Evolutionary conservation across 805 yeast species (phyloP), one percentile per base, ranked within the genome.

Genomic region (Starmera amethionina): DNA sequence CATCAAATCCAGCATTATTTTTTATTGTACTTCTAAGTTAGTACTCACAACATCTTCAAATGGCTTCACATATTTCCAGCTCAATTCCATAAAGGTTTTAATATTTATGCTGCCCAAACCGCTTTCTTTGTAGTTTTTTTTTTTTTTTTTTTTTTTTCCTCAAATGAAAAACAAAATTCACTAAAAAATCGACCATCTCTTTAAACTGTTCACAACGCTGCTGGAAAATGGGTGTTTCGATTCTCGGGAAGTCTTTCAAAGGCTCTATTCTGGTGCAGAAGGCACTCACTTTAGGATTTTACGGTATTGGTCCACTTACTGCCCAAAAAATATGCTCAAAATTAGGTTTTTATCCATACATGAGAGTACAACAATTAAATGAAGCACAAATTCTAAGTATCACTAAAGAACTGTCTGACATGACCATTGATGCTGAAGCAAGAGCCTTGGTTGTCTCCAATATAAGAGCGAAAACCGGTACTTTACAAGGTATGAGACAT

Each of bases 281-380:
- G 47, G 97, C 94, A 5, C 69, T 93, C 46, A 79, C 89, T 19
- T 73, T 82, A 42, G 80, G 79, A 46, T 81, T 93, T 48, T 89
- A 84, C 58, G 98, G 97, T 28, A 68, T 93, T 33, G 96, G 97
- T n/a, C 61, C 65, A 36, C 60, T 65, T 40, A 77, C 83, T 9
- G 90, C 97, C 3, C 75, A 74, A 46, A 68, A 70, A 52, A 68
- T 93, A 40, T 88, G 96, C 59, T 79, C 97, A 32, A 86, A 79
- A 56, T 75, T 90, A 18, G 96, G 96, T 10, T 74, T 93, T 44
- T 90, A 89, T 56, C 97, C 97, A 36, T 70, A 74, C 58, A 89
- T 90, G 95, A 77, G 95, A 64, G 82, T 89, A 84, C 93, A 85
- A 59, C 95, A 93, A 62, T 73, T 93, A 32, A 68, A 82, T 27